Conservation (phyloP, 768 basidiomycete genomes). For the Leccinum incarnatum region DNA sequence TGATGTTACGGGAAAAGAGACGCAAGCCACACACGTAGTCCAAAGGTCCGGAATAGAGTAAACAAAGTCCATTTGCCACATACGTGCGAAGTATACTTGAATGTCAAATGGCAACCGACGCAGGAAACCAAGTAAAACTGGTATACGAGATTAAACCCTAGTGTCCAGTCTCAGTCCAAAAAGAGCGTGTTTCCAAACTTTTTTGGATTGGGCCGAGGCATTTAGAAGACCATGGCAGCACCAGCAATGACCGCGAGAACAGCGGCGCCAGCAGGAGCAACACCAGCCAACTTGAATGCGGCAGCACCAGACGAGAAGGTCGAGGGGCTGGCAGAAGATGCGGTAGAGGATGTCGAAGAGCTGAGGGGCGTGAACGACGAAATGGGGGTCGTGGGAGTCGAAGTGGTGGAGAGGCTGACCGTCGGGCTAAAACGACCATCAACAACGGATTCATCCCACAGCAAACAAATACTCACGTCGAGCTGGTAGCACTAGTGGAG, state of each 20-base stretch:
- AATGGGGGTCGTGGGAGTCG: slow-evolving; percentile 13
- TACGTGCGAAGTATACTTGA: not conserved
- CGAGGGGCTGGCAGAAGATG: slow-evolving; percentile 24
- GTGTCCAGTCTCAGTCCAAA: not conserved
- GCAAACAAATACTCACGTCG: slow-evolving; percentile 8
- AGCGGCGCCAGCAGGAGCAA: slow-evolving; percentile 34
- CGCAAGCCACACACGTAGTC: slow-evolving; percentile 3
- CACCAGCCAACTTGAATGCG: slow-evolving; percentile 32
- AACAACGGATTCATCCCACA: not conserved
- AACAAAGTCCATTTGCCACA: not conserved
- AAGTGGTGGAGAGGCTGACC: not conserved
- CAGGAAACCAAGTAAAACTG: not conserved
- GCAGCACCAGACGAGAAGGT: slow-evolving; percentile 25
- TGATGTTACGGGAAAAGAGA: slow-evolving; percentile 4
- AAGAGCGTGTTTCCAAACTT: not conserved
- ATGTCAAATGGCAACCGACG: not conserved
- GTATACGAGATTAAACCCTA: not conserved
- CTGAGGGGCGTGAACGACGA: not conserved
- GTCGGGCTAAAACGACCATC: slow-evolving; percentile 4
- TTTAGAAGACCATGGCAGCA: slow-evolving; percentile 45
- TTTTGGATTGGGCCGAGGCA: slow-evolving; percentile 7
- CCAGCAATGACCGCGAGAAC: slow-evolving; percentile 49
- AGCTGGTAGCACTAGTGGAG: slow-evolving; percentile 4
- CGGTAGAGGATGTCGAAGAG: not conserved
- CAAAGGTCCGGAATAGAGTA: not conserved